phyloP scores from a whole-genome alignment of 768 basidiomycete species.

The Lepiota venenata region DNA sequence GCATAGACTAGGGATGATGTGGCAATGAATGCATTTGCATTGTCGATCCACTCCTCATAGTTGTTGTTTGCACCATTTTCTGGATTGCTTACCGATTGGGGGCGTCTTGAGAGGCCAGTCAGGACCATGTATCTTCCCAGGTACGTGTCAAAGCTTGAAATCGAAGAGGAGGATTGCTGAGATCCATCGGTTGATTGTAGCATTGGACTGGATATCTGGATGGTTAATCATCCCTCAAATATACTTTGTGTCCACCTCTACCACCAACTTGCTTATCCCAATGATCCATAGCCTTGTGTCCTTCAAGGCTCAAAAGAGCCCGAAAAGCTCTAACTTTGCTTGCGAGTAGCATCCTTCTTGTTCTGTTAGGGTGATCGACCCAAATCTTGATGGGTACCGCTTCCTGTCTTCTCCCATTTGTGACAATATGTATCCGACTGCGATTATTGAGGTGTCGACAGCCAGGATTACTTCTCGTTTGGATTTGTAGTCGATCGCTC shows the following conservation, averaged over 20 bases:
- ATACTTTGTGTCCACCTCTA: slow-evolving; percentile 29
- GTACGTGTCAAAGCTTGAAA: slow-evolving; percentile 20
- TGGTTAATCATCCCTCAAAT: slow-evolving; percentile 29
- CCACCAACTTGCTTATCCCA: slow-evolving; percentile 18
- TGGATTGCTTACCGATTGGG: not conserved
- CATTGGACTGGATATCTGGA: slow-evolving; percentile 27
- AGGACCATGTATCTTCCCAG: slow-evolving; percentile 13
- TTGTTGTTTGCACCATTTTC: slow-evolving; percentile 10
- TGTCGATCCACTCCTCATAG: slow-evolving; percentile 21
- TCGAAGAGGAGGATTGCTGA: too few species aligned
- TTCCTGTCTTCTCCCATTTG: slow-evolving; percentile 13
- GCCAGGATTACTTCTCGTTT: slow-evolving; percentile 16
- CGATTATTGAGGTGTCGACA: slow-evolving; percentile 19
- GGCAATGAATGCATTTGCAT: not conserved
- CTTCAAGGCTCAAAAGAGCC: slow-evolving; percentile 21
- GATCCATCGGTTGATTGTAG: slow-evolving; percentile 23
- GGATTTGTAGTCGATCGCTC: slow-evolving; percentile 14
- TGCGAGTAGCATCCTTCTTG: slow-evolving; percentile 23
- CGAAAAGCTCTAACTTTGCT: slow-evolving; percentile 33
- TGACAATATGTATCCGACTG: slow-evolving; percentile 13
- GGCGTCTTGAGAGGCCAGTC: slow-evolving; percentile 18
- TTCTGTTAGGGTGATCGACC: slow-evolving; percentile 20
- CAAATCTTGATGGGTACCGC: slow-evolving; percentile 14
- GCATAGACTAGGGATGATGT: not conserved
- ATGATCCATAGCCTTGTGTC: slow-evolving; percentile 19